Base-by-base conservation (phyloP, 1,284 basidiomycete genomes). In the Fomitiporia mediterranea region DNA sequence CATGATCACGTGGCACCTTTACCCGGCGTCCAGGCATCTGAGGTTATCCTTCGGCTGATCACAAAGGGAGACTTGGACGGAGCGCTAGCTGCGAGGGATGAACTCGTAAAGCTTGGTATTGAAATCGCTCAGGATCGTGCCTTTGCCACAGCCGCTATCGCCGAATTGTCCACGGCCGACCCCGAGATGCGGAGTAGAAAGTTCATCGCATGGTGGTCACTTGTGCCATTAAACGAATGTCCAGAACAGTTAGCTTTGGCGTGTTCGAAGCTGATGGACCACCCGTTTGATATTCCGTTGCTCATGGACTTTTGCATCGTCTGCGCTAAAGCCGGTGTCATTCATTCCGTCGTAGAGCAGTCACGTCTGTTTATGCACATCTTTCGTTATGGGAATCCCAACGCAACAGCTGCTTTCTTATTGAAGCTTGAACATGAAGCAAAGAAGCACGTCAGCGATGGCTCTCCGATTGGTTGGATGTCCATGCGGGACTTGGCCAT, bases 281-380 rank as follows among this genome's bases (percentile, higher is more conserved):
- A 50, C 19, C 54, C 46, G 7, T 53, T 56, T 19, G 54, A 60
- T n/a, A n/a, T 60, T 25, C 47, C 46, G 11, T 34, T 60, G 3
- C 21, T 60, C 13, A 53, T 49, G 42, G 55, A 53, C 28, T 60
- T 60, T 47, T 53, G 43, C 34, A 13, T 49, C 27, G 35, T 56
- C 15, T 47, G 40, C 32, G 34, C 49, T 11, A 25, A 53, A 17
- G n/a, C 35, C 0, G 51, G 54, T 19, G 35, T 56, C 17, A n/a
- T 25, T 6, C 32, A 27, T n/a, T 15, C 13, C 8, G n/a, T n/a
- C n/a, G 27, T 55, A 2, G 39, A 35, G 32, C 4, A 35, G 19
- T 46, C 34, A 21, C 23, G 34, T 9, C 17, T 59, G 15, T 46
- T 56, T 15, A 23, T 40, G 21, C 53, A 59, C 25, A 53, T 59